Evolutionary conservation across 1,139 yeast genomes (phyloP).

Genomic region (Blastobotrys indianensis): DNA sequence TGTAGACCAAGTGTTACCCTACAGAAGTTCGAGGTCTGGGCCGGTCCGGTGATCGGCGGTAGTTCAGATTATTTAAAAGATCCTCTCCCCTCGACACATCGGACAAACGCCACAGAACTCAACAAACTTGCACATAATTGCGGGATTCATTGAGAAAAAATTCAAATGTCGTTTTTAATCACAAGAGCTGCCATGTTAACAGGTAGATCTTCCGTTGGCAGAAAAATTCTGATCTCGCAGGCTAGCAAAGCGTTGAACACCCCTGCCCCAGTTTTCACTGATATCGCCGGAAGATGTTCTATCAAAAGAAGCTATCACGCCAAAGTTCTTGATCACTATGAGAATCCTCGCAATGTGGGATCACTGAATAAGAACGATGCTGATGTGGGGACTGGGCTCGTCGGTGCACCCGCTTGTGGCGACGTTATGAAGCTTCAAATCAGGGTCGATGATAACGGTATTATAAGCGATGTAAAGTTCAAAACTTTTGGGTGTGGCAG

Average conservation of each 20-base stretch:
- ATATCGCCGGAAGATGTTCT: neutral
- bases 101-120: no score
- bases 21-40: no score
- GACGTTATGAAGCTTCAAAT: constrained; percentile 98
- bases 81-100: no score
- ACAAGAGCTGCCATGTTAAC: no score
- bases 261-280: neutral
- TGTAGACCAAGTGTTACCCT: no score
- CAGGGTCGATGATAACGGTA: constrained; percentile 85
- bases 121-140: no score
- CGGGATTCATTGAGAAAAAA: no score
- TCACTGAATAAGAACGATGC: constrained; percentile 69
- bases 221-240: no score
- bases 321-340: constrained; percentile 75
- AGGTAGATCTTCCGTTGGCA: no score
- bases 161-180: no score
- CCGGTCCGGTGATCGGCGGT: no score
- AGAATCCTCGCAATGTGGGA: constrained; percentile 96
- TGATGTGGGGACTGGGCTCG: constrained; percentile 95
- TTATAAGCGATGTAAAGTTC: constrained; percentile 90
- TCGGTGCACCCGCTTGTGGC: constrained; percentile 98
- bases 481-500: constrained; percentile 98
- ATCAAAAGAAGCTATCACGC: constrained; percentile 29
- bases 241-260: neutral
- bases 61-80: no score